Percentiles rank a stretch among this genome's conserved stretches.
Conservation (phyloP, 2,329 filamentous ascomycete genomes). For the Lasiodiplodia sp. region DNA sequence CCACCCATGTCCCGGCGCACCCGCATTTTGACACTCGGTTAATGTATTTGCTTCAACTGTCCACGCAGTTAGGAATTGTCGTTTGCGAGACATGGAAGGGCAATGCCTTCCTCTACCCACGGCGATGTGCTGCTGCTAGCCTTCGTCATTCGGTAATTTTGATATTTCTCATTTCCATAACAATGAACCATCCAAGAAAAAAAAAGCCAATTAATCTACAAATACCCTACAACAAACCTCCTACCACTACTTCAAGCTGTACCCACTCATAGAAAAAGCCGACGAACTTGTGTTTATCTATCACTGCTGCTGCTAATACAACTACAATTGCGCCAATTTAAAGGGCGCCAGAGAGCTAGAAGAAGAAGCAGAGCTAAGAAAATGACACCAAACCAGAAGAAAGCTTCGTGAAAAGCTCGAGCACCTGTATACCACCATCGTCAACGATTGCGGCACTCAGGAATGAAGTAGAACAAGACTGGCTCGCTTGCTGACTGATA, state of each 20-base stretch:
- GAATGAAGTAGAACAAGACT: slow-evolving; percentile 15
- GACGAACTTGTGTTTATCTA: slow-evolving; percentile 19
- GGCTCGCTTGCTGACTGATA: slow-evolving; percentile 19
- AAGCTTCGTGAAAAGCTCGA: slow-evolving; percentile 1
- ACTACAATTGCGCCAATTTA: slow-evolving; percentile 23
- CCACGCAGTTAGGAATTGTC: background rate
- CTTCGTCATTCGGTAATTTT: background rate
- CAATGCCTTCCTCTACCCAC: background rate
- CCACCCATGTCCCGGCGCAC: background rate
- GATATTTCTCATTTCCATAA: slow-evolving; percentile 24
- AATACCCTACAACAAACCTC: slow-evolving; percentile 11
- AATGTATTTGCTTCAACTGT: background rate
- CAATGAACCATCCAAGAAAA: background rate
- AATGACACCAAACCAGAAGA: background rate
- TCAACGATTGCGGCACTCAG: slow-evolving; percentile 13
- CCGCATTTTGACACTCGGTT: background rate
- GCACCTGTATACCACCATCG: slow-evolving; percentile 4
- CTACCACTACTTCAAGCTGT: slow-evolving; percentile 6
- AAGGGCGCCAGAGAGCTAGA: background rate
- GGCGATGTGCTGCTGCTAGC: background rate
- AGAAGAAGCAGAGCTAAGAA: slow-evolving; percentile 6
- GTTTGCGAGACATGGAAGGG: background rate
- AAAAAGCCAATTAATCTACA: slow-evolving; percentile 20
- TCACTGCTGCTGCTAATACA: slow-evolving; percentile 28
- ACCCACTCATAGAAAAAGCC: background rate